These are phyloP conservation scores for Gardenia jasminoides DNA, from an alignment of 257 asterid genomes.

Conservation along the genomic window DNA sequence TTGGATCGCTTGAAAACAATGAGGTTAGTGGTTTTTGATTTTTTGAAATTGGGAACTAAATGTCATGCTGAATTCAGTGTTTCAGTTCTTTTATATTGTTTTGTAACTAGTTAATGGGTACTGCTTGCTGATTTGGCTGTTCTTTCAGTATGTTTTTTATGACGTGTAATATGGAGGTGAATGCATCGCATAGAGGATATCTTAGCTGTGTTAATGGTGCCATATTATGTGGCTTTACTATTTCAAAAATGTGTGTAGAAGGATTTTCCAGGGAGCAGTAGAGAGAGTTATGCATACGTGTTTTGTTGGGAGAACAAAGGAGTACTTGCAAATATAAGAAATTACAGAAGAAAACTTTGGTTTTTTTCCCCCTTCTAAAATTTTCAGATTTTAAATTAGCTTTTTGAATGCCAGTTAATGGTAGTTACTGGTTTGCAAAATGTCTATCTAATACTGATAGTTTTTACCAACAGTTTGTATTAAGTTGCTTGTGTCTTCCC, in stretches of 20 bases:
- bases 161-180: not conserved
- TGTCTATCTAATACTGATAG: not conserved
- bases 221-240: not conserved
- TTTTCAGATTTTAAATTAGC: too few species aligned
- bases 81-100: not conserved
- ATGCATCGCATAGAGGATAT: not conserved
- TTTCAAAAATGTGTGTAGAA: not conserved
- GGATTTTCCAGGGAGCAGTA: not conserved
- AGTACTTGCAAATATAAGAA: not conserved
- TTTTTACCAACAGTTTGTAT: not conserved
- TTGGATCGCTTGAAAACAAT: slow-evolving; percentile 72
- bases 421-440: not conserved
- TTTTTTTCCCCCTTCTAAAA: too few species aligned
- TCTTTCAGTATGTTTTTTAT: not conserved
- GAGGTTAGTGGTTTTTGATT: slow-evolving; percentile 46
- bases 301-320: not conserved
- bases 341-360: not conserved
- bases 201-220: too few species aligned
- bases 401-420: not conserved
- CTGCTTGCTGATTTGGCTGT: not conserved
- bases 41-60: not conserved
- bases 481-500: not conserved
- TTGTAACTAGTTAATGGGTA: not conserved
- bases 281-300: not conserved
- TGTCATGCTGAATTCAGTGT: not conserved